phyloP scores from a whole-genome alignment of 1,284 basidiomycete species.

The Heterobasidion parviporum region DNA sequence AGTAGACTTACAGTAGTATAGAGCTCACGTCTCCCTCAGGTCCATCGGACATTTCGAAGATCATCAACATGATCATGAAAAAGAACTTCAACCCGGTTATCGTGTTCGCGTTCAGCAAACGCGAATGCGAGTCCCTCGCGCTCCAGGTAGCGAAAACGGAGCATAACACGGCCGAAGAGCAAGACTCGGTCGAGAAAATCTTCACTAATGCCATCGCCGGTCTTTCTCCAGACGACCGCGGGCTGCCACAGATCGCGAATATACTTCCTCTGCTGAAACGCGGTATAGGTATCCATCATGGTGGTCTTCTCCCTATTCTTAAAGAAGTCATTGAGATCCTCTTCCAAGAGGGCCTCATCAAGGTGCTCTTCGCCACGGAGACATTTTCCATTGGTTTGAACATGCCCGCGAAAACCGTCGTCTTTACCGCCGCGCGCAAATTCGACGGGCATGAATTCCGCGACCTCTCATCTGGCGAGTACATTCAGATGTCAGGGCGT shows the following conservation, averaged over 20 bases:
- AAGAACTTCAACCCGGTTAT: constrained; percentile 99
- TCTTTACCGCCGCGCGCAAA: constrained; percentile 93
- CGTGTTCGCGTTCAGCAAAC: constrained; percentile 97
- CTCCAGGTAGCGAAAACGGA: constrained; percentile 92
- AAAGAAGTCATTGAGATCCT: constrained; percentile 99
- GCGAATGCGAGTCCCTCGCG: constrained; percentile 93
- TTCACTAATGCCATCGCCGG: constrained; percentile 95
- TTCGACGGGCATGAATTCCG: constrained; percentile 96
- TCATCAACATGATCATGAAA: constrained; percentile 98
- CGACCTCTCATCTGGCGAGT: constrained; percentile 86
- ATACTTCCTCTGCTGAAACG: constrained; percentile 90
- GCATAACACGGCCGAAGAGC: constrained; percentile 93
- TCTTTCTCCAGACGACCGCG: constrained; percentile 81
- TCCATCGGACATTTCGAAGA: constrained; percentile 94
- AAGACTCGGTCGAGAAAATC: constrained; percentile 81
- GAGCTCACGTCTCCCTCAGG: constrained; percentile 33
- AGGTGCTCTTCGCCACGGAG: constrained; percentile 97
- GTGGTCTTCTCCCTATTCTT: constrained; percentile 92
- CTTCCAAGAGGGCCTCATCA: constrained; percentile 99
- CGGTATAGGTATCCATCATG: constrained; percentile 98
- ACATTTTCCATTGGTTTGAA: constrained; percentile 99
- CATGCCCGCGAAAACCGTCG: constrained; percentile 99
- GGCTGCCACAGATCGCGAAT: constrained; percentile 91
- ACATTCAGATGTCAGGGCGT: constrained; percentile 98
- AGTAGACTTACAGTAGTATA: not conserved